phyloP scores from a whole-genome alignment of 2,329 filamentous ascomycete species.

The Exophiala alcalophila region DNA sequence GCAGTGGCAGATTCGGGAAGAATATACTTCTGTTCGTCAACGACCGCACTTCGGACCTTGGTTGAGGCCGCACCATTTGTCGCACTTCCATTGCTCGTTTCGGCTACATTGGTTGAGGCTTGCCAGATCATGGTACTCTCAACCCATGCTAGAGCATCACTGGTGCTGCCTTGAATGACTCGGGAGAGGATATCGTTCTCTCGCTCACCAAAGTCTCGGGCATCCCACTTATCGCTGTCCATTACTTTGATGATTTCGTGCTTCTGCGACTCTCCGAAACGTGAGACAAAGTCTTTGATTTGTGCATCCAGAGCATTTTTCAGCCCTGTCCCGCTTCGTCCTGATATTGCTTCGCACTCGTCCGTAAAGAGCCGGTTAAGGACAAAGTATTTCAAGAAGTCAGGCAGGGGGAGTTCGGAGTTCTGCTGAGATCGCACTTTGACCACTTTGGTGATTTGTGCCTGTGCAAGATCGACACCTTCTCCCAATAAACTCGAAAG shows the following conservation, averaged over 20 bases:
- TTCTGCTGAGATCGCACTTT: constrained; percentile 63
- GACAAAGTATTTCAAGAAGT: constrained; percentile 61
- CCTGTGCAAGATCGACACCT: constrained; percentile 65
- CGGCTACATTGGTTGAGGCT: constrained; percentile 30
- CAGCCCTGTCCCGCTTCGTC: constrained; percentile 57
- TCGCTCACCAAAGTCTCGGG: constrained; percentile 57
- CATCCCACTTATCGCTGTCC: constrained; percentile 63
- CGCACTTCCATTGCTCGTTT: constrained; percentile 19
- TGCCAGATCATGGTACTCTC: constrained; percentile 52
- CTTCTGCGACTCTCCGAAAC: constrained; percentile 56
- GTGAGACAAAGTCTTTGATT: constrained; percentile 60
- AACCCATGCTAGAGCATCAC: constrained; percentile 56
- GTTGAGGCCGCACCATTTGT: constrained; percentile 43
- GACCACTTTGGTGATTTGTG: constrained; percentile 61
- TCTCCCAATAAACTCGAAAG: constrained; percentile 64
- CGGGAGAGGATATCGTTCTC: constrained; percentile 52
- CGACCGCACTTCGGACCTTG: constrained; percentile 67
- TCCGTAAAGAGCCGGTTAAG: constrained; percentile 64
- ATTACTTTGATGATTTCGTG: constrained; percentile 57
- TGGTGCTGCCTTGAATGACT: constrained; percentile 58
- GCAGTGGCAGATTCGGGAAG: constrained; percentile 79
- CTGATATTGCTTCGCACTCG: constrained; percentile 65
- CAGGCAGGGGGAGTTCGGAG: constrained; percentile 52
- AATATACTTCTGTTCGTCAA: constrained; percentile 82
- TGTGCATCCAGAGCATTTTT: constrained; percentile 62